Evolutionary conservation across 495 filamentous ascomycete species (phyloP), one percentile per base, ranked within the genome.

Genomic region (Aspergillus sclerotiicarbonarius): DNA sequence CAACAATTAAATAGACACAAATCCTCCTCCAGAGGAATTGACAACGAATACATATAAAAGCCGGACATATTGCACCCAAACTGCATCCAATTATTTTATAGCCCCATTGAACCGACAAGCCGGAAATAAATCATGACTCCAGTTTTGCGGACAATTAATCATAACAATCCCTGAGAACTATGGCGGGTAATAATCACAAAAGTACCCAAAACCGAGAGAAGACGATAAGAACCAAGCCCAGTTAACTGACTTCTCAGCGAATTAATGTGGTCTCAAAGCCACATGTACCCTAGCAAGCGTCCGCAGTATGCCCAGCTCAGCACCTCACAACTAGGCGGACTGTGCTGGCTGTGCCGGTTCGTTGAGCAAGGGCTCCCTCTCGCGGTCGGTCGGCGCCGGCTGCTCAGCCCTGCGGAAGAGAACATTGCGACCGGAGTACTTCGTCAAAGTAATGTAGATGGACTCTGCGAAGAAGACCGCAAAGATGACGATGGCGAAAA

Each of bases 401-500:
- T 71, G 65, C 6, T 62, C 71, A 30, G 72, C 51, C 32, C 67
- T 68, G 43, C 67, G 72, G 68, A 79, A 76, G 8, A 75, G 63
- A 19, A 72, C 65, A 48, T 80, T 74, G 30, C 76, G 81, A 25
- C 86, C 84, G 31, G 83, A 77, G 58, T 86, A 81, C 54, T 80
- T 83, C 7, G 89, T 86, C 25, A 86, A 70, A 6, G 85, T 86
- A 51, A 92, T 76, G 29, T 82, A 72, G 0, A 87, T 51, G 1
- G 87, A 88, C 3, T 77, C 68, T 9, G 90, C 64, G 65, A 92
- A 84, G 51, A 95, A 82, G 39, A 90, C 68, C 1, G 76, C 84
- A 80, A 92, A 92, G 69, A 95, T 87, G 59, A 83, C 78, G 63
- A 95, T 92, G 31, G 90, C 90, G 67, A 95, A 96, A 70, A 92